Percentiles rank a stretch among this genome's conserved stretches.
phyloP scores from a whole-genome alignment of 331 rosid species.

The Erythrophleum ivorense region DNA sequence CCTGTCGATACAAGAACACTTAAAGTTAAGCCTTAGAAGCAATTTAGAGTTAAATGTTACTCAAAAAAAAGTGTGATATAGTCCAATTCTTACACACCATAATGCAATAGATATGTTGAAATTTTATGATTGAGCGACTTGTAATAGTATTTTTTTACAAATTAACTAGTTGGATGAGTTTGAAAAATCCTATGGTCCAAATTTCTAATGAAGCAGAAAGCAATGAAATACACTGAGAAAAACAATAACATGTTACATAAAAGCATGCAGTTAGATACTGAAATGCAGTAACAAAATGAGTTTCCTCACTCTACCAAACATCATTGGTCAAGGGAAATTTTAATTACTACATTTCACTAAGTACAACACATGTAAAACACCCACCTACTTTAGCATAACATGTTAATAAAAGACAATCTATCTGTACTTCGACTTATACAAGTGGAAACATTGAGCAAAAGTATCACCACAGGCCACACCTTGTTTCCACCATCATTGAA shows the following conservation, averaged over 20 bases:
- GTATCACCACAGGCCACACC: conserved; percentile 47
- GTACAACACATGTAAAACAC: background rate
- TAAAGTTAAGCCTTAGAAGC: conserved; percentile 28
- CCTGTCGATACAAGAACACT: conserved; percentile 48
- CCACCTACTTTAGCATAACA: background rate
- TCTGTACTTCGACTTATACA: conserved; percentile 20
- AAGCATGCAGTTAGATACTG: background rate
- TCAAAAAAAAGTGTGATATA: background rate
- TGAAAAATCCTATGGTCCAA: background rate
- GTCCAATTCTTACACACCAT: background rate
- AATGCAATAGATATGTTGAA: background rate
- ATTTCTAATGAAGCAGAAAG: background rate
- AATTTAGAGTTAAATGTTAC: background rate
- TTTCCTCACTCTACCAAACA: conserved; percentile 20
- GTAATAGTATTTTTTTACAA: background rate
- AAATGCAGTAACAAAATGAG: background rate
- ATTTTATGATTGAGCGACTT: background rate
- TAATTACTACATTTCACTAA: background rate
- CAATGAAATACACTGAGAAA: background rate
- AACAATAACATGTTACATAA: background rate
- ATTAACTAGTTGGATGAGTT: background rate
- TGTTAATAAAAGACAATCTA: background rate
- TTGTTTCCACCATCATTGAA: conserved; percentile 99
- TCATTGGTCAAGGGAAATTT: background rate
- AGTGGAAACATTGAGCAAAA: conserved; percentile 26